Base-by-base conservation (phyloP, 2,329 filamentous ascomycete genomes). In the Sarocladium oryzae region DNA sequence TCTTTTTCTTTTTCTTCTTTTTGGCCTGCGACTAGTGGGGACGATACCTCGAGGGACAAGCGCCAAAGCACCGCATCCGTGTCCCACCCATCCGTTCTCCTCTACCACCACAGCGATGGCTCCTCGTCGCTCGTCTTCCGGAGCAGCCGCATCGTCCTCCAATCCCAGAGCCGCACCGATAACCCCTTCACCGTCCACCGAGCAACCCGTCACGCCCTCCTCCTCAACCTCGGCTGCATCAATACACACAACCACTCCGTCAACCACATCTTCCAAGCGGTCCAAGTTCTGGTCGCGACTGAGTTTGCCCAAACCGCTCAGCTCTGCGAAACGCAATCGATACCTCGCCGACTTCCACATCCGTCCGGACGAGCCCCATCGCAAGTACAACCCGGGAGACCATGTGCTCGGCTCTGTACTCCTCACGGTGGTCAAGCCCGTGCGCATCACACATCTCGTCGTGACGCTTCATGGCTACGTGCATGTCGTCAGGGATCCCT, bases 281-380 rank as follows among this genome's bases (percentile, higher is more conserved):
- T 58, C 66, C 23, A 58, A 63, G 52, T 69, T 82, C 56, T 69
- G 81, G 58, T 78, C 78, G 56, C 76, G 77, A 51, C 66, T 81
- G 55, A 69, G 70, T 52, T 67, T 77, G 43, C 75, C 76, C 41
- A 69, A 78, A 53, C 66, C 70, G 36, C 66, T 77, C 10, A 72
- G 75, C 46, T 67, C 78, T 53, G 73, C 76, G 41, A 73, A 72
- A 54, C 73, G 75, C 52, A 73, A 68, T 52, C 84, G 87, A 60
- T 82, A 86, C 65, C 75, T 89, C 58, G 76, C 82, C 70, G 88
- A 92, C 63, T 93, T 90, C 70, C 82, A 88, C 67, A 82, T 93
- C 65, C 79, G 82, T 57, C 81, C 86, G 48, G 79, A 88, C 63
- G 86, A 92, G 63, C 88, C 88, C 11, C 84, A 91, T 67, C 83